Conservation (phyloP, 2,329 filamentous ascomycete species). For the Myriosclerotinia duriaeana region DNA sequence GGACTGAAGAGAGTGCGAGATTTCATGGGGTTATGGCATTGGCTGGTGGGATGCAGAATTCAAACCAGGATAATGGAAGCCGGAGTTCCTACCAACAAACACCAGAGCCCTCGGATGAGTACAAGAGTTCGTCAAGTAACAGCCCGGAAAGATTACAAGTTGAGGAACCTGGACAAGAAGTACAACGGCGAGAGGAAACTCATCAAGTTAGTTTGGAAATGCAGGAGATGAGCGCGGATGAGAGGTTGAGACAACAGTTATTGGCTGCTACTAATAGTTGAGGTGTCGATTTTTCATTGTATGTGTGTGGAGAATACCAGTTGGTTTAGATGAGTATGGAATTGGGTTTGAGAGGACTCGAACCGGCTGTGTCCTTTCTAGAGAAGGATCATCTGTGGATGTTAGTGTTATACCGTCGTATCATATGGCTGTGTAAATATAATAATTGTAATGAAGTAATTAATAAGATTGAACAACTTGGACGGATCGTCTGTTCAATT, state of each 20-base stretch:
- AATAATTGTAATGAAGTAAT: too few species aligned
- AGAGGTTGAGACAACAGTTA: slow-evolving; percentile 19
- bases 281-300: not conserved
- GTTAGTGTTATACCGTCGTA: too few species aligned
- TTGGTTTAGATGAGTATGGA: too few species aligned
- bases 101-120: slow-evolving; percentile 13
- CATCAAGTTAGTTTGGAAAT: slow-evolving; percentile 6
- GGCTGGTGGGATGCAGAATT: slow-evolving; percentile 47
- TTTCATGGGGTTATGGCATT: slow-evolving; percentile 61
- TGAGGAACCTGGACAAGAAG: slow-evolving; percentile 25
- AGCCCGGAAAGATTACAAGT: slow-evolving; percentile 28
- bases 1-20: slow-evolving; percentile 59
- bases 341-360: too few species aligned
- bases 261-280: slow-evolving; percentile 18
- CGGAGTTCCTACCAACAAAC: slow-evolving; percentile 15
- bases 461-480: too few species aligned
- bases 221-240: slow-evolving; percentile 23
- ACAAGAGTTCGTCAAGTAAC: slow-evolving; percentile 14
- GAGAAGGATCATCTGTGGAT: too few species aligned
- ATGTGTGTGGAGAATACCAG: too few species aligned
- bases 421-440: too few species aligned
- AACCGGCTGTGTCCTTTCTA: too few species aligned
- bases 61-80: slow-evolving; percentile 11
- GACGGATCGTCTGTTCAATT: too few species aligned
- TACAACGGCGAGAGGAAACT: not conserved